Base-by-base conservation (phyloP, 345 rosid species). In the Anacardium occidentale region DNA sequence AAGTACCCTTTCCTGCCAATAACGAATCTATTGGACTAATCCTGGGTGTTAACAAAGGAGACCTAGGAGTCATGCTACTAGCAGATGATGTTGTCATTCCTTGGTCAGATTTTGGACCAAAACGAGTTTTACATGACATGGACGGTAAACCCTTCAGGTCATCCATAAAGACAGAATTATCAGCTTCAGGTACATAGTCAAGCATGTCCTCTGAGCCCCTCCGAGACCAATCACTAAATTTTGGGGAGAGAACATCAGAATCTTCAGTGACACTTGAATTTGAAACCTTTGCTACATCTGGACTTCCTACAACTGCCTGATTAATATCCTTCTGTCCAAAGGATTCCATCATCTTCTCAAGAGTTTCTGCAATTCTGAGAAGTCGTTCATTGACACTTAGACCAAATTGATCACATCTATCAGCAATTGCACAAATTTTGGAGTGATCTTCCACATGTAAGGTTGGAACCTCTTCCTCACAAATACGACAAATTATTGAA, bases 141-240 rank as follows among this genome's bases (percentile, higher is more conserved):
- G 92, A 80, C 75, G 97, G 90, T 70, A 96, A 82, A 55, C 97
- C 91, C 83, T 91, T 96, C 81, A 96, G 79, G 79, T 93, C 99
- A 75, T 96, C 99, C 90, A 91, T 81, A 70, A 86, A 85, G 79
- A 78, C 65, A 26, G 92, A 87, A 86, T 83, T 87, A 75, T 93
- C 97, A 47, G 89, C 77, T 79, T 96, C 99, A 56, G 91, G 96
- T 75, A 93, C 85, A 87, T 93, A 91, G 79, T 96, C 98, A 21
- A 93, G 97, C 99, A 89, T 93, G 86, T 96, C 99, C 82, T 96
- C 99, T 7, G 98, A 96, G 68, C 98, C 98, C 81, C 98, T 90
- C 66, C 90, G 79, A 20, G 98, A 96, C 94, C 93, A 90, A 82
- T 93, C 98, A 87, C 99, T 96, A 61, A 93, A 80, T 77, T 91